Evolutionary conservation across 257 asterid species (phyloP), one percentile per base, ranked within the genome.

Genomic region (Primulina huaijiensis): DNA sequence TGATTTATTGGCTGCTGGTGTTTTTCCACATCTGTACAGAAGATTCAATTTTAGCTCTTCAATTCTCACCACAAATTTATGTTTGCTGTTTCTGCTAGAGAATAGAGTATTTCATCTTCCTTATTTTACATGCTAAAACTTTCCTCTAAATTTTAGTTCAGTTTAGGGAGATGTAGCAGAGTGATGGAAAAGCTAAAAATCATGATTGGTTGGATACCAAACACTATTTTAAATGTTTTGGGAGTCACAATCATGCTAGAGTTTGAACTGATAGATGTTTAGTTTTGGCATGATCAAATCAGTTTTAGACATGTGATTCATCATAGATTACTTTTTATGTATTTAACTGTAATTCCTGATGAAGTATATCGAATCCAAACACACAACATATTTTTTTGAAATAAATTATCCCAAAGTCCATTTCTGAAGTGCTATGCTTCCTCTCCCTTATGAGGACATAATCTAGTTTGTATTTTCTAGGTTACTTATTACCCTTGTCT

Each of bases 1-100:
- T 38, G 57, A 23, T 23, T 64, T 58, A 64, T 68, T 68, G 31
- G 60, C 30, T 58, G 62, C 59, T 70, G 61, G 14, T 27, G 20
- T 43, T 62, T 68, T 68, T 5, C 46, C 14, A 9, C 11, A 9
- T 38, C 3, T 38, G 8, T 38, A 8, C 3, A 8, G 14, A 38
- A 38, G 46, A 10, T 38, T 38, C 46, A 10, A 38, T 38, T 9
- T 38, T 10, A 38, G 37, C 56, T 20, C 31, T 64, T 1, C 8
- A 19, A 9, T 64, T 20, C 12, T 37, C 19, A 4, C n/a, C 33
- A 34, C 30, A 38, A 38, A 37, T 37, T 37, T 17, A n/a, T 38
- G 55, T 37, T 64, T 35, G 19, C 8, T 21, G 57, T 64, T 64
- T 64, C 29, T 64, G 57, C 34, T 64, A 19, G 58, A 21, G 69